These are phyloP conservation scores for Echeveria elegans DNA, from an alignment of 164 flowering plant species.

Conservation along the genomic window DNA sequence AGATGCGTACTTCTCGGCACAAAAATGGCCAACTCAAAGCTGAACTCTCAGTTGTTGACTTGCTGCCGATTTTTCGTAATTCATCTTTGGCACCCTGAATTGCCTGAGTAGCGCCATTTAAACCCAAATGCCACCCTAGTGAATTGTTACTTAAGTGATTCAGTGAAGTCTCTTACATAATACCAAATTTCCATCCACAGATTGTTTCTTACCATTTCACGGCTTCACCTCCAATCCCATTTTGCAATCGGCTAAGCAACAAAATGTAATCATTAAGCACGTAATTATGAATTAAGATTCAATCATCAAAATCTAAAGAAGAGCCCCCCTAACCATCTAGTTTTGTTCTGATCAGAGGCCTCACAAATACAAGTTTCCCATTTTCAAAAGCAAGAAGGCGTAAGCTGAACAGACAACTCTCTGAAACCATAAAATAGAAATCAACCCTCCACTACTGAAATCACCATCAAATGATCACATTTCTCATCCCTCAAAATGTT, in stretches of 20 bases:
- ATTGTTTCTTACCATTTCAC: not conserved
- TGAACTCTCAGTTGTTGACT: not conserved
- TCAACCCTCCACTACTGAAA: not conserved
- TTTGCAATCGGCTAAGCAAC: no score
- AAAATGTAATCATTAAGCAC: no score
- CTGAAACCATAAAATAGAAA: not conserved
- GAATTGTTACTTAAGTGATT: not conserved
- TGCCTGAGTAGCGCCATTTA: not conserved
- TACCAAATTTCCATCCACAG: not conserved
- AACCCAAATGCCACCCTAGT: slow-evolving; percentile 5
- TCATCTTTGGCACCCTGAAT: not conserved
- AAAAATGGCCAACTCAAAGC: not conserved
- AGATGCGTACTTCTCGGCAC: not conserved
- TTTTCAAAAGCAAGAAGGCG: slow-evolving; percentile 2
- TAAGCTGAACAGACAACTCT: not conserved
- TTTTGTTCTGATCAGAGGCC: not conserved
- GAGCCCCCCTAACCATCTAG: no score
- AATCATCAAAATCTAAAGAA: no score
- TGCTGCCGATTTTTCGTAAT: not conserved
- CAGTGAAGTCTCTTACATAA: not conserved
- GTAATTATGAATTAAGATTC: no score
- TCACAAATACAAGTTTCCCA: not conserved
- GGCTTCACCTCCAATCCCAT: not conserved
- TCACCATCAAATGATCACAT: no score
- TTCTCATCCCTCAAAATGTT: not conserved